phyloP scores from a whole-genome alignment of 768 basidiomycete species.

The Clitopilus passeckerianus region DNA sequence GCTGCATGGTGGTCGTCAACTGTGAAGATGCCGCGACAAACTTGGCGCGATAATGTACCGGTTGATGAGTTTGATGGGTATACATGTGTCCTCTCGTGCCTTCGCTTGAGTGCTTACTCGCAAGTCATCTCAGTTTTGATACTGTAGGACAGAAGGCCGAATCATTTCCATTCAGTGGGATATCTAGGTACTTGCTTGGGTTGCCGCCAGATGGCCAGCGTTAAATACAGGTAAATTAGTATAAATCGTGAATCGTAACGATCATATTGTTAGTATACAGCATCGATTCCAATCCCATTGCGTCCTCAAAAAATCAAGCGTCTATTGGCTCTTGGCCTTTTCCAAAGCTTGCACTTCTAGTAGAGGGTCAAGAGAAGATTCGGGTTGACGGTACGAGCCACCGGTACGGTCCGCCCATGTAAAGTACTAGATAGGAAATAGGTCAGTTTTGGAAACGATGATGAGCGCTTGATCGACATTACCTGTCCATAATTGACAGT shows the following conservation, averaged over 20 bases:
- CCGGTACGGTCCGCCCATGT: slow-evolving; percentile 87
- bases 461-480: slow-evolving; percentile 14
- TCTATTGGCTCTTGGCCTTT: slow-evolving; percentile 17
- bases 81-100: no score
- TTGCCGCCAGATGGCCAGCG: not conserved
- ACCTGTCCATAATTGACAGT: slow-evolving; percentile 95
- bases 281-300: not conserved
- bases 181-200: not conserved
- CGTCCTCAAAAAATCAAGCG: not conserved
- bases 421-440: slow-evolving; percentile 69
- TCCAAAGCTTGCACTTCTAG: slow-evolving; percentile 49
- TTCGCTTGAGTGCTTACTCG: no score
- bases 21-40: no score
- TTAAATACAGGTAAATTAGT: not conserved
- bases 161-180: not conserved
- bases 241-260: not conserved
- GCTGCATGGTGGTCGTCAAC: no score
- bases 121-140: no score
- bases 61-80: no score
- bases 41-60: no score
- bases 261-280: not conserved
- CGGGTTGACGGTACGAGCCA: slow-evolving; percentile 88
- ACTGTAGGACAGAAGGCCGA: no score
- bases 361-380: slow-evolving; percentile 78
- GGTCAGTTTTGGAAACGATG: not conserved